Conservation (phyloP, 1,139 yeast species). For the Geotrichum cucujoidarum region DNA sequence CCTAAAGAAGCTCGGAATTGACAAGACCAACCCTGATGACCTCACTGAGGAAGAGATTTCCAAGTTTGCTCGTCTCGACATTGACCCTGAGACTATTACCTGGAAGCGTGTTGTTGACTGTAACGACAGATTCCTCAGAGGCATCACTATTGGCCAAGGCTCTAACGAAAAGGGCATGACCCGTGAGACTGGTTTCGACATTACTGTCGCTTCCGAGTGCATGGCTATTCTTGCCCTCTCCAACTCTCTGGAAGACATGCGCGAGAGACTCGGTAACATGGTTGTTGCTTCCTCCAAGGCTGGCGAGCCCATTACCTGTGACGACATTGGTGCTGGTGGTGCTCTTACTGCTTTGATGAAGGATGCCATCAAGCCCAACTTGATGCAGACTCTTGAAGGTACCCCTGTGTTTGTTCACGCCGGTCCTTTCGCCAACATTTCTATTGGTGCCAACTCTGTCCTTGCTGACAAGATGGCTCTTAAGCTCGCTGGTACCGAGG, state of each 20-base stretch:
- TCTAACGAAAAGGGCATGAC: slow-evolving; percentile 90
- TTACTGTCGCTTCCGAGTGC: slow-evolving; percentile 94
- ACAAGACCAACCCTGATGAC: slow-evolving; percentile 74
- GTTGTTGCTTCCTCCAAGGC: slow-evolving; percentile 78
- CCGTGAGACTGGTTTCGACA: slow-evolving; percentile 91
- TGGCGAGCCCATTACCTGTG: slow-evolving; percentile 92
- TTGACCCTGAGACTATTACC: slow-evolving; percentile 89
- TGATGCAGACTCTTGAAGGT: slow-evolving; percentile 98
- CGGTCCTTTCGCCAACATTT: slow-evolving; percentile 97
- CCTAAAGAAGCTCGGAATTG: slow-evolving; percentile 72
- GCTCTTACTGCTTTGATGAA: slow-evolving; percentile 92
- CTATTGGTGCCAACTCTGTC: slow-evolving; percentile 94
- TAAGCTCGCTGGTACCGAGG: slow-evolving; percentile 77
- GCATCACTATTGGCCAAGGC: slow-evolving; percentile 87
- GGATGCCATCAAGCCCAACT: slow-evolving; percentile 95
- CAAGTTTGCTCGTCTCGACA: slow-evolving; percentile 78
- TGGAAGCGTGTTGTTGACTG: slow-evolving; percentile 97
- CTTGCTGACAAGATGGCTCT: slow-evolving; percentile 94
- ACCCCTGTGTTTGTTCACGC: slow-evolving; percentile 98
- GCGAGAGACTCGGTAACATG: slow-evolving; percentile 84
- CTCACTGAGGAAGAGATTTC: slow-evolving; percentile 75
- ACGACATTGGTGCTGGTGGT: slow-evolving; percentile 96
- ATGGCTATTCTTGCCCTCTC: slow-evolving; percentile 97
- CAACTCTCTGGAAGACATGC: slow-evolving; percentile 75
- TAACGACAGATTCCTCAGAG: slow-evolving; percentile 90